Conservation (phyloP, 1,284 basidiomycete species). For the Thelephora terrestris region DNA sequence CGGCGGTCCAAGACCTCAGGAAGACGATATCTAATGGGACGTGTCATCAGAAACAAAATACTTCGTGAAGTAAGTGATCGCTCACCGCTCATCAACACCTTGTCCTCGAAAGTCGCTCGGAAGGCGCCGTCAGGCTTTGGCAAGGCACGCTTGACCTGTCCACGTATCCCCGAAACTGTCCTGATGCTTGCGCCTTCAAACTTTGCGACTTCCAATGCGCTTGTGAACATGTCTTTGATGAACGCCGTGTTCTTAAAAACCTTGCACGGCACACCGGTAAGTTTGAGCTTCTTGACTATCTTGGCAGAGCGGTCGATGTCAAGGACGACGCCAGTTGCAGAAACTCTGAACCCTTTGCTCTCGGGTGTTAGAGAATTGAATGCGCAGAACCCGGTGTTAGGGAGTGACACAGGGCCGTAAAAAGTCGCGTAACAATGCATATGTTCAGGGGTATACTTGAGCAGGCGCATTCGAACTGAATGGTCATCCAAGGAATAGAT, state of each 20-base stretch:
- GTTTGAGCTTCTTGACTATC: constrained; percentile 98
- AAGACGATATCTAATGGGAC: constrained; percentile 77
- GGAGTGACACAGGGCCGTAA: constrained; percentile 82
- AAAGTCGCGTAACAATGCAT: constrained; percentile 99
- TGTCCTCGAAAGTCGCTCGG: constrained; percentile 97
- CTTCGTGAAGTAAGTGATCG: constrained; percentile 11
- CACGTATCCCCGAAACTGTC: constrained; percentile 93
- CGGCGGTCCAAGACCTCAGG: constrained; percentile 93
- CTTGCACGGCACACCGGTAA: constrained; percentile 93
- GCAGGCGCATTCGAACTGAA: constrained; percentile 95
- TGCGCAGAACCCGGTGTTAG: constrained; percentile 97
- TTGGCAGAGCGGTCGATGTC: constrained; percentile 87
- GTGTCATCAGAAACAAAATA: constrained; percentile 1
- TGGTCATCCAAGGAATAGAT: constrained; percentile 97
- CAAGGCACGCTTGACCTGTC: constrained; percentile 94
- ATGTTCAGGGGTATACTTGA: constrained; percentile 99
- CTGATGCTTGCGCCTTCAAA: constrained; percentile 95
- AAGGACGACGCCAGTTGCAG: constrained; percentile 91
- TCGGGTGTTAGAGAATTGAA: constrained; percentile 79
- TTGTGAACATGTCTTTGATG: constrained; percentile 95
- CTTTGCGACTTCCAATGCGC: constrained; percentile 90
- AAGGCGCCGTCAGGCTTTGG: constrained; percentile 92
- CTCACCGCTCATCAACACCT: constrained; percentile 90
- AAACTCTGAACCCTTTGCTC: constrained; percentile 75
- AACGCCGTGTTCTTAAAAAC: constrained; percentile 99